Evolutionary conservation across 2,329 filamentous ascomycete species (phyloP).

Genomic region (Diaporthe aspalathi): DNA sequence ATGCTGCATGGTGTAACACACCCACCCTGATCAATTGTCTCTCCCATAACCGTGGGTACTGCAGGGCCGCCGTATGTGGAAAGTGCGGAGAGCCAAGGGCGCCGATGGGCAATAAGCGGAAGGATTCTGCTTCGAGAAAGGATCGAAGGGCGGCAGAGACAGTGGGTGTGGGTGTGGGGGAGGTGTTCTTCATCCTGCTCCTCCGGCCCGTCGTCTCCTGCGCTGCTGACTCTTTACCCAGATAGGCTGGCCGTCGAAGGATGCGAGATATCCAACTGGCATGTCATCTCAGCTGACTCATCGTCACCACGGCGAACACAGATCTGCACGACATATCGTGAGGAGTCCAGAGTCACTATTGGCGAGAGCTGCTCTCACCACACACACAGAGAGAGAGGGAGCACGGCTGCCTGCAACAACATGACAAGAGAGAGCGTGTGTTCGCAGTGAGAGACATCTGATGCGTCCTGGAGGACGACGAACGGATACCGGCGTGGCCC

Average conservation of each 20-base stretch:
- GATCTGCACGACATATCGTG: not conserved
- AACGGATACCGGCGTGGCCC: conserved; percentile 28
- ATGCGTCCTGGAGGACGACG: not conserved
- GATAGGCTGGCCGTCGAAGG: not conserved
- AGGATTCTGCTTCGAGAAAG: conserved; percentile 30
- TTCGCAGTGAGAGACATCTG: not conserved
- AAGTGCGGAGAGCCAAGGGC: conserved; percentile 11
- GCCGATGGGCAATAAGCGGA: conserved; percentile 19
- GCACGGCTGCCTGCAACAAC: not conserved
- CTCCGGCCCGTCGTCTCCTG: conserved; percentile 22
- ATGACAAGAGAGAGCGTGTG: not conserved
- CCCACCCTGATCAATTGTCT: not conserved
- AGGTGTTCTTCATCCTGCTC: not conserved
- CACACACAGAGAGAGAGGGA: not conserved
- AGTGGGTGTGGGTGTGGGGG: conserved; percentile 1
- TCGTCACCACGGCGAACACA: not conserved
- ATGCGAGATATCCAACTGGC: not conserved
- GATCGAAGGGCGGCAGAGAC: conserved; percentile 5
- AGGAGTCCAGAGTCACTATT: too few species aligned
- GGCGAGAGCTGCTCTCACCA: too few species aligned
- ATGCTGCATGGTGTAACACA: conserved; percentile 9
- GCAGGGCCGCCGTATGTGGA: not conserved
- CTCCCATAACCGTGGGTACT: not conserved
- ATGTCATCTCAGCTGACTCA: conserved; percentile 9
- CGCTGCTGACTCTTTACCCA: not conserved